phyloP scores from a whole-genome alignment of 306 rosid species.

The Myrica gale region DNA sequence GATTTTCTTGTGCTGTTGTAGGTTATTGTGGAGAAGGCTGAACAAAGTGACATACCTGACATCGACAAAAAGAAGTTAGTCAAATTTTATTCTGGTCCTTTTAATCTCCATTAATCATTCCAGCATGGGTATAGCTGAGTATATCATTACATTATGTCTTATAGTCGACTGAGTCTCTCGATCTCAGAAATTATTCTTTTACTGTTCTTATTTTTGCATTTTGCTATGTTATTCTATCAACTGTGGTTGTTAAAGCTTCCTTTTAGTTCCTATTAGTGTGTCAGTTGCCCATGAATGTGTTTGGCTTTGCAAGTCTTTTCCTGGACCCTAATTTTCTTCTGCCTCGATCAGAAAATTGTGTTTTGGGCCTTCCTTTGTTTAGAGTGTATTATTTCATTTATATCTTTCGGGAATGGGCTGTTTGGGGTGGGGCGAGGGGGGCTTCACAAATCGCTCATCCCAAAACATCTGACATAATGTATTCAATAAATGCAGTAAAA shows the following conservation, averaged over 20 bases:
- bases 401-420: neutral
- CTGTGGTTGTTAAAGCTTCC: neutral
- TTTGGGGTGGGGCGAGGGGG: no score
- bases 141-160: neutral
- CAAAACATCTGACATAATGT: no score
- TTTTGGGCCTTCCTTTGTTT: neutral
- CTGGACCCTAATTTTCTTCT: neutral
- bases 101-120: neutral
- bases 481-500: no score
- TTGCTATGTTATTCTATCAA: neutral
- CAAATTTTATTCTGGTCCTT: slow-evolving; percentile 1
- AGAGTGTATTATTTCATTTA: neutral
- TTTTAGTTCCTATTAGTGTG: neutral
- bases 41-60: slow-evolving; percentile 77
- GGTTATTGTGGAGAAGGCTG: slow-evolving; percentile 92
- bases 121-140: neutral
- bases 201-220: neutral
- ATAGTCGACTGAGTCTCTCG: neutral
- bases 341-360: neutral
- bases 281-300: neutral
- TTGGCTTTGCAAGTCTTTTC: no score
- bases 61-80: slow-evolving; percentile 88
- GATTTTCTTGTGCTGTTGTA: slow-evolving; percentile 28
- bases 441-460: no score
- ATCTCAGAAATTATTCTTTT: no score